Conservation (phyloP, 805 yeast genomes). For the Myxozyma kluyveri region DNA sequence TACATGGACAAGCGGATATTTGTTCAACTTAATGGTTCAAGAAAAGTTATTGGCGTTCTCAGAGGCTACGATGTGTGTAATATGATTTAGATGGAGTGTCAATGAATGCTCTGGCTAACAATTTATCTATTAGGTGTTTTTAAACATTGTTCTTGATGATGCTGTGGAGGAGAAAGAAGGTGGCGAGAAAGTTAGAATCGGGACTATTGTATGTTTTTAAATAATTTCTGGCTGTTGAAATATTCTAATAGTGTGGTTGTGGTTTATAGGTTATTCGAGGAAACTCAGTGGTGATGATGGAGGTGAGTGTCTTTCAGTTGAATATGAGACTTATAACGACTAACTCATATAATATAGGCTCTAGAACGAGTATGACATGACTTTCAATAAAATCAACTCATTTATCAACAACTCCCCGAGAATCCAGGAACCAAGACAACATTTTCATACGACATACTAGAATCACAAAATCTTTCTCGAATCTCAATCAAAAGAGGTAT, state of each 20-base stretch:
- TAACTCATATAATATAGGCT: constrained; percentile 8
- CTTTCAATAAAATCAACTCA: no score
- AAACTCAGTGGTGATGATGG: constrained; percentile 70
- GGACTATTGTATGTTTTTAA: constrained; percentile 52
- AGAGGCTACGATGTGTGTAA: constrained; percentile 72
- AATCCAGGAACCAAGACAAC: no score
- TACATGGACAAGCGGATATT: constrained; percentile 75
- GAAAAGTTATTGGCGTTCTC: constrained; percentile 75
- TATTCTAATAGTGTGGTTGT: background rate
- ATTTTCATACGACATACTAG: no score
- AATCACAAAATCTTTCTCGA: no score
- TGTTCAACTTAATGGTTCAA: constrained; percentile 72
- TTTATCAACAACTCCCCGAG: no score
- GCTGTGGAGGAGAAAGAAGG: constrained; percentile 59
- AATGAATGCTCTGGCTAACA: background rate
- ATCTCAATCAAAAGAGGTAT: no score
- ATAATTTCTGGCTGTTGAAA: background rate
- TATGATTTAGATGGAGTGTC: constrained; percentile 1
- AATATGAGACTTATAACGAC: background rate
- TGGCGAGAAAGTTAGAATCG: constrained; percentile 56
- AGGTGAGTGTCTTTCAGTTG: constrained; percentile 40
- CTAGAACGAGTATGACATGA: constrained; percentile 17
- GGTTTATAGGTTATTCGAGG: constrained; percentile 57
- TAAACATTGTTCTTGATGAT: constrained; percentile 68
- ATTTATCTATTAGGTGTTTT: constrained; percentile 45